Evolutionary conservation across 179 eudicot genomes (phyloP).

Genomic region (Silene vulgaris): DNA sequence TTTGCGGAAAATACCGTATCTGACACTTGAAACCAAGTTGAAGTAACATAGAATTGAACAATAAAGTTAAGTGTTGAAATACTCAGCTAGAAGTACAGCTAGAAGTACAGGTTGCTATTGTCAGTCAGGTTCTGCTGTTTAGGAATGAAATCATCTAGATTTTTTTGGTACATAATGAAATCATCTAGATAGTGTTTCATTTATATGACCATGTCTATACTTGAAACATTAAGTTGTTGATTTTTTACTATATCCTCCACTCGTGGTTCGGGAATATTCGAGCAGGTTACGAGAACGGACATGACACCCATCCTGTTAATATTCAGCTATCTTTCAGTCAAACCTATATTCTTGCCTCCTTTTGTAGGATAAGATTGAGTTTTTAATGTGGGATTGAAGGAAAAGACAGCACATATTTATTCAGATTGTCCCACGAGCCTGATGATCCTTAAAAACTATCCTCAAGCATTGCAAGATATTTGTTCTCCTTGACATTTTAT

Average conservation of each 20-base stretch:
- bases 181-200: not conserved
- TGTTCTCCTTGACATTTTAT: not conserved
- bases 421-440: constrained; percentile 4
- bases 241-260: not conserved
- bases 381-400: not conserved
- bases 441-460: not conserved
- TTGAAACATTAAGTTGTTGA: constrained; percentile 8
- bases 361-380: not conserved
- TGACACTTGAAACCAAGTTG: no score
- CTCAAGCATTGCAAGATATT: not conserved
- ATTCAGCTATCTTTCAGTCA: not conserved
- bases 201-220: not conserved
- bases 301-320: not conserved
- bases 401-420: constrained; percentile 16
- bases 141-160: constrained; percentile 18
- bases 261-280: constrained; percentile 6
- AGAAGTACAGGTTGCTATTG: not conserved
- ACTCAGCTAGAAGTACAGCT: constrained; percentile 5
- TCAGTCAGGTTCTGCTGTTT: not conserved
- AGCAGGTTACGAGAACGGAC: not conserved
- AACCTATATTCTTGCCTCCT: constrained; percentile 9
- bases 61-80: constrained; percentile 1
- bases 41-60: not conserved
- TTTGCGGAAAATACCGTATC: no score
- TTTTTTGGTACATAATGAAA: not conserved